Evolutionary conservation across 148 eudicot species (phyloP).

Genomic region (Chenopodium berlandieri): DNA sequence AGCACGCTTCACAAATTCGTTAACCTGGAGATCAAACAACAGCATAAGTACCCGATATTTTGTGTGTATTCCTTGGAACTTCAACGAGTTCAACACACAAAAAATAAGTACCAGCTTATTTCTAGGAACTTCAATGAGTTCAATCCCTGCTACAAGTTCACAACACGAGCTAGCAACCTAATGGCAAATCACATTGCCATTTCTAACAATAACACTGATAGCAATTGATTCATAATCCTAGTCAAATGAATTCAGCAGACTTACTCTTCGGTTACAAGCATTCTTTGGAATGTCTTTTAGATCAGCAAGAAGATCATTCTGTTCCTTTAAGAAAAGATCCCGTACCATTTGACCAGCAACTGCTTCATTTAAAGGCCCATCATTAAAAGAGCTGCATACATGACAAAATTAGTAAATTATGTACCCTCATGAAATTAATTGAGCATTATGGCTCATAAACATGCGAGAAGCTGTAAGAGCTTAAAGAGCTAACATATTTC

Average conservation of each 20-base stretch:
- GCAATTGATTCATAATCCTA: background rate
- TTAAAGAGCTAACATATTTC: background rate
- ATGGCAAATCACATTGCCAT: background rate
- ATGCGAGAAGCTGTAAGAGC: background rate
- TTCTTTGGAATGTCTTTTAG: conserved; percentile 88
- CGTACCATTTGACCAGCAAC: conserved; percentile 61
- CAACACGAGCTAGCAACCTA: background rate
- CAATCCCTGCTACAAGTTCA: background rate
- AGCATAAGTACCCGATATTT: background rate
- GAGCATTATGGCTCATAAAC: conserved; percentile 1
- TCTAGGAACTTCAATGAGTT: background rate
- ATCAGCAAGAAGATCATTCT: conserved; percentile 75
- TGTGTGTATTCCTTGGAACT: background rate
- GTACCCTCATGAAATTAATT: background rate
- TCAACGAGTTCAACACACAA: background rate
- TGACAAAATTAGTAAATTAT: background rate
- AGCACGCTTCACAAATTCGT: conserved; percentile 93
- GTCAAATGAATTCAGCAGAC: conserved; percentile 21
- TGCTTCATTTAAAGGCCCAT: conserved; percentile 62
- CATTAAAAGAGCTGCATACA: conserved; percentile 71
- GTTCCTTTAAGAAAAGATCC: conserved; percentile 86
- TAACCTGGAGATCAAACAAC: conserved; percentile 45
- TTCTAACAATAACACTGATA: background rate
- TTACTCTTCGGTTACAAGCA: conserved; percentile 83
- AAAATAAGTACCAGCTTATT: background rate